phyloP scores from a whole-genome alignment of 1,284 basidiomycete species.

The Hortiboletus rubellus region DNA sequence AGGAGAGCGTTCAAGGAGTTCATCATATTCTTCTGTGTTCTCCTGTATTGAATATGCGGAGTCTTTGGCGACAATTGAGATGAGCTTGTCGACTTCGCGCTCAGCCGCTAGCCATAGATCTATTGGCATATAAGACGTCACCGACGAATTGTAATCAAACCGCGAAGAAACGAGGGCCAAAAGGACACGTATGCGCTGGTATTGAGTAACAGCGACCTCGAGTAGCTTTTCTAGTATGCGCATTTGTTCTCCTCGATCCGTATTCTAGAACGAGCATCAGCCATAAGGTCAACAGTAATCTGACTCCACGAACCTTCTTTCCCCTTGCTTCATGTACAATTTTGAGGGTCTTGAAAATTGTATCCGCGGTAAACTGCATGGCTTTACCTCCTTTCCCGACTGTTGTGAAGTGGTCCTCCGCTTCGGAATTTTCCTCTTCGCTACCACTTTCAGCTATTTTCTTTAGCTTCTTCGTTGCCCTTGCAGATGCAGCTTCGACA shows the following conservation, averaged over 20 bases:
- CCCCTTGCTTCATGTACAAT: slow-evolving; percentile 94
- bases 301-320: slow-evolving; percentile 70
- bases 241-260: slow-evolving; percentile 94
- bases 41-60: slow-evolving; percentile 83
- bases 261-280: slow-evolving; percentile 63
- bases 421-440: slow-evolving; percentile 49
- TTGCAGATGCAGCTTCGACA: slow-evolving; percentile 45
- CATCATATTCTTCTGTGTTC: slow-evolving; percentile 91
- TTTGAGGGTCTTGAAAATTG: slow-evolving; percentile 92
- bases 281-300: neutral
- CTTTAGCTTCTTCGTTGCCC: slow-evolving; percentile 43
- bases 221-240: slow-evolving; percentile 88
- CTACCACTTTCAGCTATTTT: slow-evolving; percentile 36
- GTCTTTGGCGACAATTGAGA: slow-evolving; percentile 76
- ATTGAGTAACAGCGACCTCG: slow-evolving; percentile 82
- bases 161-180: slow-evolving; percentile 92
- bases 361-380: slow-evolving; percentile 83
- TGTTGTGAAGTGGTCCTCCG: slow-evolving; percentile 79
- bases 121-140: slow-evolving; percentile 85
- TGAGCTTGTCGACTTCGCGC: slow-evolving; percentile 85
- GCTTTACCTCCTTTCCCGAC: slow-evolving; percentile 90
- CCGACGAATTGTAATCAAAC: slow-evolving; percentile 95
- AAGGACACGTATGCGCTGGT: slow-evolving; percentile 93
- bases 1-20: slow-evolving; percentile 83
- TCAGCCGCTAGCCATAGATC: slow-evolving; percentile 92